phyloP scores from a whole-genome alignment of 139 green algal genomes.

The Closterium sp. region DNA sequence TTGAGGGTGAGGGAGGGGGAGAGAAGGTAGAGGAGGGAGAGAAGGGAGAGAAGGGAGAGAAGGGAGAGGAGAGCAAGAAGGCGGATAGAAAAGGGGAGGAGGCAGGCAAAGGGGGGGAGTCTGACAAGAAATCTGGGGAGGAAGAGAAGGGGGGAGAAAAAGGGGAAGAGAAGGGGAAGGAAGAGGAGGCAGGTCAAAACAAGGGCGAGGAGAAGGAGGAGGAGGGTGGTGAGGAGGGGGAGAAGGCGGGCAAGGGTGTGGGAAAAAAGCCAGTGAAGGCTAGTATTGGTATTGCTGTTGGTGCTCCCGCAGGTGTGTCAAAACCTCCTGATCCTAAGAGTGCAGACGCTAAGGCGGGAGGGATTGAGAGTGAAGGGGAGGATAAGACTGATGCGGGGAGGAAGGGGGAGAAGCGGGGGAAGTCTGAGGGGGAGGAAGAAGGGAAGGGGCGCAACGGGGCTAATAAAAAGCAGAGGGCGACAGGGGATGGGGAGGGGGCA shows the following conservation, averaged over 20 bases:
- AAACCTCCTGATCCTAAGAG: neutral
- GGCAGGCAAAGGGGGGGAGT: no score
- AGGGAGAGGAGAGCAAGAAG: neutral
- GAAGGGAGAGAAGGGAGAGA: neutral
- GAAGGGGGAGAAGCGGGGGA: neutral
- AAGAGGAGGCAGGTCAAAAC: neutral
- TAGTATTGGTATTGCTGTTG: neutral
- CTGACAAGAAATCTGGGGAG: no score
- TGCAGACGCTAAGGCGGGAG: neutral
- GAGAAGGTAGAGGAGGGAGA: neutral
- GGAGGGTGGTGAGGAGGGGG: neutral
- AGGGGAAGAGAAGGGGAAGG: no score
- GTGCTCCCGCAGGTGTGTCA: neutral
- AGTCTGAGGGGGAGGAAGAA: neutral
- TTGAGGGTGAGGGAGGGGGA: neutral
- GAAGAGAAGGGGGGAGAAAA: neutral
- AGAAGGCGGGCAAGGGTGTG: neutral
- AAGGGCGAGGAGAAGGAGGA: neutral
- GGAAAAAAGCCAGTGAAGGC: neutral
- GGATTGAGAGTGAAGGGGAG: neutral
- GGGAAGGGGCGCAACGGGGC: neutral
- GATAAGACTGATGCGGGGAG: neutral
- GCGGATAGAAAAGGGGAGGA: neutral
- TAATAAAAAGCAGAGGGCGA: neutral
- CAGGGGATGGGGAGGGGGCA: neutral